Evolutionary conservation across 352 stramenopile genomes (phyloP), one percentile per base, ranked within the genome.

Genomic region (Phytophthora multivora): DNA sequence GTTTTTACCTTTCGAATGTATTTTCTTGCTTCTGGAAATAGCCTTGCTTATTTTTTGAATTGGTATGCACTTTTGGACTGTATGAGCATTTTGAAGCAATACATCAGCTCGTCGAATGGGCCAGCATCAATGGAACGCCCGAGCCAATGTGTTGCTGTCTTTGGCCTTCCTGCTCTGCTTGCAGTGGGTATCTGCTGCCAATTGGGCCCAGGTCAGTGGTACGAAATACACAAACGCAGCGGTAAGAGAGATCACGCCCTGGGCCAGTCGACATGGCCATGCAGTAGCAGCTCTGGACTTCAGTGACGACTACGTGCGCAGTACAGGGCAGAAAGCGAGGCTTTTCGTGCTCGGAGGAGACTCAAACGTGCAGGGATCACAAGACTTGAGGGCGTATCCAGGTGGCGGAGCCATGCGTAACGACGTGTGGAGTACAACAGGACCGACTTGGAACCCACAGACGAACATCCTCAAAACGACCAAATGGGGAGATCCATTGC

Each of bases 141-240:
- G 12, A 0, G n/a, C 30, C 25, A 64, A 40, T 21, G 52, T 36
- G 43, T 45, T 61, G n/a, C 1, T 43, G 16, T 40, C 18, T 35
- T 36, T 33, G 10, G 13, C 39, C 41, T 56, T 51, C 23, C 48
- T 65, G 5, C 8, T 53, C 11, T 64, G 19, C 5, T 26, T n/a
- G 10, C 25, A 41, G 18, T 13, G 10, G 13, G 28, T 58, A 1
- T 12, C 41, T 15, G 63, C 64, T 16, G 65, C 79, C 25, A 92
- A 92, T 63, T 92, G 83, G 81, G 83, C 83, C 0, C 74, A 92
- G 50, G 73, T 91, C 21, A 92, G 81, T 50, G 83, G 83, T 39
- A 30, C 21, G 12, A 79, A 81, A 6, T 57, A 89, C 47, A 85
- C 79, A 10, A 92, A 92, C 47, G 63, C 75, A 13, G 80, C 53